Evolutionary conservation across 2,329 filamentous ascomycete genomes (phyloP), one percentile per base, ranked within the genome.

Genomic region (Cercospora janseana): DNA sequence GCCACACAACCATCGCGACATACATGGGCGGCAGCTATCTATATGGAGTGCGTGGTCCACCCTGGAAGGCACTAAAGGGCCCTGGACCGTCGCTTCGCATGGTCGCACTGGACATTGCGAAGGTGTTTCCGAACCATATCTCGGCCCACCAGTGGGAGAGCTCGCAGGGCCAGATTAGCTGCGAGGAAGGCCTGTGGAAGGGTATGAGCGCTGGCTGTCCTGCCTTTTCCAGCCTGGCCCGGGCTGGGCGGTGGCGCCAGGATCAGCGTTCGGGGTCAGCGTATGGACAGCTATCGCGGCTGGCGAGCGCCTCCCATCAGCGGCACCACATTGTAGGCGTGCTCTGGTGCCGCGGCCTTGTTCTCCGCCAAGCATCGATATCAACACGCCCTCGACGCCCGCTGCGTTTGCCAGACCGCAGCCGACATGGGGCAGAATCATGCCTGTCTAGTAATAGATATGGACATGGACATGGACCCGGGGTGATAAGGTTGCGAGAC

Each of bases 181-280:
- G 46, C 45, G 34, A 49, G 13, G 38, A 53, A 53, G 51, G 15
- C 35, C 46, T 46, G 21, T 42, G 41, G 46, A 49, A 49, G 38
- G 9, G 27, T 15, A 27, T 27, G 24, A 34, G 32, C 27, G 46
- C 35, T 46, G 37, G 29, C 37, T 31, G 31, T 34, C 51, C 51
- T 54, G 46, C 51, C 46, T 10, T 3, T 28, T 38, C n/a, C 10
- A 42, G 51, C 45, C 45, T 46, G 42, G 46, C 28, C 24, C 28
- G 21, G 41, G 41, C 34, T 50, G 42, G 40, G 27, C 21, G 7
- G 27, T 37, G 37, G 9, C 44, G 41, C 26, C 16, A 32, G 31
- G 49, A 52, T 52, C 49, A 32, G 44, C 49, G 34, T 16, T 35
- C 18, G 21, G 35, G 42, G 44, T 5, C 20, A 28, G 29, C 13